phyloP scores from a whole-genome alignment of 2,329 filamentous ascomycete species.

The Fusarium euwallaceae region DNA sequence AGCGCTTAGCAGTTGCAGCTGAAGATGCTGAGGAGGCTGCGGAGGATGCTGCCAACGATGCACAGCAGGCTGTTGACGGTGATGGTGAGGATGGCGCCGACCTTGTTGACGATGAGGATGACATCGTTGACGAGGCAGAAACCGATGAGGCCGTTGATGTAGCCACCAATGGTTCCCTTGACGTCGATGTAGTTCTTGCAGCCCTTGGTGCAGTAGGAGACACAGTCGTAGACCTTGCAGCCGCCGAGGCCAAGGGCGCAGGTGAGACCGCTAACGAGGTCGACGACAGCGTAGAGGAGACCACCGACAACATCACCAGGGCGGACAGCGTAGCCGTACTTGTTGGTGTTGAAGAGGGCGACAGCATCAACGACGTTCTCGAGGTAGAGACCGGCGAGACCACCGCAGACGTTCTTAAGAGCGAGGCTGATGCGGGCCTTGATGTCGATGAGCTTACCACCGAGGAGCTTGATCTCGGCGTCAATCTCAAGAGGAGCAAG shows the following conservation, averaged over 20 bases:
- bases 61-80: constrained; percentile 50
- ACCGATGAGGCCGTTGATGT: constrained; percentile 48
- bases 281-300: constrained; percentile 44
- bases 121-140: constrained; percentile 51
- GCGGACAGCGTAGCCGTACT: constrained; percentile 48
- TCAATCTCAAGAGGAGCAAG: constrained; percentile 47
- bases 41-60: constrained; percentile 50
- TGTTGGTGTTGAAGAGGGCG: constrained; percentile 54
- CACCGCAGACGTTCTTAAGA: constrained; percentile 51
- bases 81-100: constrained; percentile 44
- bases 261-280: constrained; percentile 39
- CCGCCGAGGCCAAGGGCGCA: constrained; percentile 50
- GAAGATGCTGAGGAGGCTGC: constrained; percentile 48
- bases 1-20: constrained; percentile 51
- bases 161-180: constrained; percentile 46
- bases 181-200: constrained; percentile 56
- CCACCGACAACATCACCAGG: constrained; percentile 45
- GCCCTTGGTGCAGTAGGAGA: constrained; percentile 54
- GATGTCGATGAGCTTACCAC: constrained; percentile 43
- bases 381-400: constrained; percentile 52
- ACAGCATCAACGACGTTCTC: constrained; percentile 49
- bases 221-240: constrained; percentile 54
- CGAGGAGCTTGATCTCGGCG: constrained; percentile 46
- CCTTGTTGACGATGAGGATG: constrained; percentile 45
- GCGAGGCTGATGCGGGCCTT: constrained; percentile 45